These are phyloP conservation scores for Cyclotella baltica DNA, from an alignment of 108 stramenopile genomes.

Conservation along the genomic window DNA sequence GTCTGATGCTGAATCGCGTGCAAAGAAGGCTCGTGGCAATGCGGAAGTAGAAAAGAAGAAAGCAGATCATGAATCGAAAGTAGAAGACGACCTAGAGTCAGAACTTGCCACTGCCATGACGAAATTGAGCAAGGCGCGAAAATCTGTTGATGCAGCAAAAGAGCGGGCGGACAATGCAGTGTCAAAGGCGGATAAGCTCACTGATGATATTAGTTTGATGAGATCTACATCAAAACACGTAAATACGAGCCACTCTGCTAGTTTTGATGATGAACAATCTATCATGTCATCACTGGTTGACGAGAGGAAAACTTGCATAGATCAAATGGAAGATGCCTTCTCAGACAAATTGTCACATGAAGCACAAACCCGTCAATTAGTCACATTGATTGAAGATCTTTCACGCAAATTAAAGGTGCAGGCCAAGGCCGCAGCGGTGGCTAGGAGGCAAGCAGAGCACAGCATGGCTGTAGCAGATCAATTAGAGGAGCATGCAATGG, in stretches of 20 bases:
- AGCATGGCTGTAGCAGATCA: constrained; percentile 69
- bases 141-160: constrained; percentile 49
- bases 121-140: constrained; percentile 39
- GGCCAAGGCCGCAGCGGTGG: constrained; percentile 65
- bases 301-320: constrained; percentile 51
- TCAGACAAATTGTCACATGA: constrained; percentile 47
- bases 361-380: constrained; percentile 30
- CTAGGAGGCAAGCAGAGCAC: constrained; percentile 71
- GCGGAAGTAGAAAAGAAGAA: constrained; percentile 67
- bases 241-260: constrained; percentile 29
- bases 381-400: constrained; percentile 62
- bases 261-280: constrained; percentile 61
- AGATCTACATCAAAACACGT: constrained; percentile 38
- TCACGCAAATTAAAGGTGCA: constrained; percentile 65
- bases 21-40: constrained; percentile 57
- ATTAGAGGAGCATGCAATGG: constrained; percentile 80
- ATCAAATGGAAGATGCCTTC: constrained; percentile 51
- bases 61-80: constrained; percentile 70
- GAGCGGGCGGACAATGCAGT: constrained; percentile 61
- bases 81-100: constrained; percentile 72
- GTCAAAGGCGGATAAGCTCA: constrained; percentile 56
- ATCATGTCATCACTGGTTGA: constrained; percentile 23
- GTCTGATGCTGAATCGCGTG: constrained; percentile 71
- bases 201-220: constrained; percentile 62
- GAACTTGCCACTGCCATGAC: constrained; percentile 56